These are phyloP conservation scores for Pythium myriotylum DNA, from an alignment of 352 stramenopile genomes.

Conservation along the genomic window DNA sequence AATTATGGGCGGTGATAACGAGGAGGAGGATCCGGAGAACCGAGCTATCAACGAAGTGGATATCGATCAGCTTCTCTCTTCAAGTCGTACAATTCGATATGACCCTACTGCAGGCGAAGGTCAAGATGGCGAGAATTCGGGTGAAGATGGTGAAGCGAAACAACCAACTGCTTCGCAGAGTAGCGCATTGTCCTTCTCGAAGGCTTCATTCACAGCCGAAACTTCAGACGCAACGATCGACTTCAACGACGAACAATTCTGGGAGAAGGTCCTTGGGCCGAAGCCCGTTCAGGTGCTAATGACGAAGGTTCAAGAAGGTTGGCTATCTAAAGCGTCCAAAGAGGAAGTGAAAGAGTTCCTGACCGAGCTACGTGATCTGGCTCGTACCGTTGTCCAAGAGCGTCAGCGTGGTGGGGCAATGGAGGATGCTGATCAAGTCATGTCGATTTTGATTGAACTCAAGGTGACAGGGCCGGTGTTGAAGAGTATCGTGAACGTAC, in stretches of 20 bases:
- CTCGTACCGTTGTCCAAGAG: constrained; percentile 81
- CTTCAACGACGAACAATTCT: constrained; percentile 92
- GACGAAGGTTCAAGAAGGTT: constrained; percentile 88
- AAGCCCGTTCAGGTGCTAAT: constrained; percentile 87
- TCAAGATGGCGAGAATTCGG: constrained; percentile 39
- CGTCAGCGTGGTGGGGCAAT: constrained; percentile 83
- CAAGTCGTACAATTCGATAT: constrained; percentile 88
- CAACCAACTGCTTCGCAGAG: constrained; percentile 49
- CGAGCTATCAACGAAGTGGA: constrained; percentile 89
- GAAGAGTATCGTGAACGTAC: constrained; percentile 77
- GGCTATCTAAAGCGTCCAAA: constrained; percentile 65
- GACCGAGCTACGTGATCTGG: constrained; percentile 74
- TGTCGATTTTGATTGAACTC: constrained; percentile 87
- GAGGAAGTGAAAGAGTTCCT: constrained; percentile 86
- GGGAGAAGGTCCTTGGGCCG: constrained; percentile 88
- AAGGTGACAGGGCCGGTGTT: constrained; percentile 84
- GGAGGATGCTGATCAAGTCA: constrained; percentile 80
- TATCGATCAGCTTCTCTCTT: constrained; percentile 85
- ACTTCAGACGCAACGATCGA: constrained; percentile 88
- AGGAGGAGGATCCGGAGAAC: constrained; percentile 91
- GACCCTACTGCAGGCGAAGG: constrained; percentile 68
- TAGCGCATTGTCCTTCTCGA: constrained; percentile 85
- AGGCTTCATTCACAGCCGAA: constrained; percentile 87
- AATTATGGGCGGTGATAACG: constrained; percentile 94
- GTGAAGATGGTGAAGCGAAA: constrained; percentile 38